Conservation (phyloP, 108 stramenopile genomes). For the Fistulifera pelliculosa region DNA sequence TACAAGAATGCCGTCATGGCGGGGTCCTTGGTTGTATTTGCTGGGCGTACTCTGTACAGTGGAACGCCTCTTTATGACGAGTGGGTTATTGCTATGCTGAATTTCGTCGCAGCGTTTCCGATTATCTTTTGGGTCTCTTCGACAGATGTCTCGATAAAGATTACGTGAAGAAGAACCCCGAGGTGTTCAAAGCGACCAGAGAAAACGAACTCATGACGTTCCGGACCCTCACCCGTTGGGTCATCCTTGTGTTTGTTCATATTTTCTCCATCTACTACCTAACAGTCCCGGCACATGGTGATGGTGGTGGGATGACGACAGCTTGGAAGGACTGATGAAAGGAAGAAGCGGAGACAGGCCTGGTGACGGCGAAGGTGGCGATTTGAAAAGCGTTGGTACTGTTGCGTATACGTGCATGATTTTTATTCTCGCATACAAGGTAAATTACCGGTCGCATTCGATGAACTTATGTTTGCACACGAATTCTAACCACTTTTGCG, state of each 20-base stretch:
- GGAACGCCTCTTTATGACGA: slow-evolving; percentile 74
- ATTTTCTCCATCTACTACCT: slow-evolving; percentile 62
- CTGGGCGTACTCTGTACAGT: slow-evolving; percentile 59
- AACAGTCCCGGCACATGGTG: slow-evolving; percentile 22
- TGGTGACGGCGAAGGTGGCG: slow-evolving; percentile 76
- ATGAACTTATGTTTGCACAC: not conserved
- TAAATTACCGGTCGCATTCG: slow-evolving; percentile 6
- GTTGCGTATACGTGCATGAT: slow-evolving; percentile 59
- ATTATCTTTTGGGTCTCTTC: slow-evolving; percentile 83
- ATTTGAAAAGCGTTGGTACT: slow-evolving; percentile 67
- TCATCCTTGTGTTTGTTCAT: slow-evolving; percentile 48
- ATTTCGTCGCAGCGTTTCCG: slow-evolving; percentile 83
- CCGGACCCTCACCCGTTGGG: slow-evolving; percentile 60
- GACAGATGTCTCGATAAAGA: slow-evolving; percentile 87
- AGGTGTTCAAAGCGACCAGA: slow-evolving; percentile 67
- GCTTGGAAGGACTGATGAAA: slow-evolving; percentile 59
- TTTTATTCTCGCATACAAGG: slow-evolving; percentile 62
- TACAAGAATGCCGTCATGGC: slow-evolving; percentile 97
- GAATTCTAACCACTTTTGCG: slow-evolving; percentile 2
- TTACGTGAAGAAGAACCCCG: slow-evolving; percentile 63
- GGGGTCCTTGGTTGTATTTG: slow-evolving; percentile 59
- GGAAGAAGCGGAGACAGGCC: slow-evolving; percentile 29
- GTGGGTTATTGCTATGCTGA: slow-evolving; percentile 78
- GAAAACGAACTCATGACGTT: slow-evolving; percentile 63
- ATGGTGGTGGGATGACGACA: slow-evolving; percentile 58